Evolutionary conservation across 129 eudicot genomes (phyloP).

Genomic region (Chrysanthemum lavandulifolium): DNA sequence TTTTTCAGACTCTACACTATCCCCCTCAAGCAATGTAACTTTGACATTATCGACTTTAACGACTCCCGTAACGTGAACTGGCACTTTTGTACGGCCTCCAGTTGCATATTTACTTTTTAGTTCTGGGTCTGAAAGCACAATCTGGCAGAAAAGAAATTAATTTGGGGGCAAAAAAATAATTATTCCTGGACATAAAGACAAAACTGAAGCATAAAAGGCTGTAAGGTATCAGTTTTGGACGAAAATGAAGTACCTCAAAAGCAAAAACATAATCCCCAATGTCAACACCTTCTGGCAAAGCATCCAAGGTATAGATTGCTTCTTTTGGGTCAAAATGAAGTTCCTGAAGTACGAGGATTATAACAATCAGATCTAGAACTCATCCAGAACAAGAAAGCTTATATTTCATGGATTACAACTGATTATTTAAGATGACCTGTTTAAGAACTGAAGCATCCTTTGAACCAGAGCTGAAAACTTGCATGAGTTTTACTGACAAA

Average conservation of each 20-base stretch:
- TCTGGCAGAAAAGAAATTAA: conserved; percentile 39
- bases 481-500: conserved; percentile 75
- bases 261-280: conserved; percentile 68
- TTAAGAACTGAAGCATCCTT: conserved; percentile 69
- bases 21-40: conserved; percentile 76
- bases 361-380: conserved; percentile 13
- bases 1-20: conserved; percentile 67
- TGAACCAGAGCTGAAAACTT: conserved; percentile 67
- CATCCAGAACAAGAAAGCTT: neutral
- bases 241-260: conserved; percentile 57
- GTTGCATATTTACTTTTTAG: conserved; percentile 58
- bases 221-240: conserved; percentile 15
- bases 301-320: conserved; percentile 61
- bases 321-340: conserved; percentile 59
- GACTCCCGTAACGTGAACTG: conserved; percentile 66
- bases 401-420: conserved; percentile 7
- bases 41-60: conserved; percentile 58
- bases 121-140: conserved; percentile 71
- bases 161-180: conserved; percentile 5
- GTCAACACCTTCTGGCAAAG: conserved; percentile 73
- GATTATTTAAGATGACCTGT: conserved; percentile 48
- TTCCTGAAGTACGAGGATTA: conserved; percentile 48
- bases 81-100: conserved; percentile 73
- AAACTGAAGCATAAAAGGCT: conserved; percentile 8
- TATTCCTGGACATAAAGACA: neutral